Evolutionary conservation across 2,329 filamentous ascomycete species (phyloP), one percentile per base, ranked within the genome.

Genomic region (Xylariaceae sp.): DNA sequence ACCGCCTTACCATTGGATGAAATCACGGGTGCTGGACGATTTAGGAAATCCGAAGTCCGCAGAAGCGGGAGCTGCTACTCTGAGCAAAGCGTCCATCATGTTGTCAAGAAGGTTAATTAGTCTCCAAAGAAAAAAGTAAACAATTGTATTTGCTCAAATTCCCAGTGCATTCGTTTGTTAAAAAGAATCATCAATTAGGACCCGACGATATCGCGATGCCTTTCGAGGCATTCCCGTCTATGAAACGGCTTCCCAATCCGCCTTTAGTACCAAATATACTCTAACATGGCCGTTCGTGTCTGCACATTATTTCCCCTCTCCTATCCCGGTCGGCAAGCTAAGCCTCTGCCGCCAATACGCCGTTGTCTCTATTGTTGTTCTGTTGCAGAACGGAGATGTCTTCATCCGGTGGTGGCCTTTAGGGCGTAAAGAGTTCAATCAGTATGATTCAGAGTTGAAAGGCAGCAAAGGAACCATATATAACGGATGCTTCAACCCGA

Each of bases 371-470:
- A 34, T n/a, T n/a, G 36, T 32, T 21, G 22, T 50, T 30, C 36
- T 44, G 49, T n/a, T 54, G 56, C 43, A 59, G 36, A 43, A 53
- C 51, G 44, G 57, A 52, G 58, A 58, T 53, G 55, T 61, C 37
- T 32, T 58, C 60, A 52, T 61, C 57, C 34, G 56, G 44, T 45
- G 50, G 51, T 55, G 52, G 60, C 60, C 61, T 65, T 62, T 44
- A 43, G 47, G 49, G 41, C 37, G 49, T 30, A 43, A 59, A 58
- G 57, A 55, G n/a, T n/a, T 56, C 56, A 60, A 61, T 60, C 57
- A 61, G 57, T 56, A 61, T 59, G 56, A 59, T 58, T 50, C 45
- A 54, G 16, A 50, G 41, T 32, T 48, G n/a, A n/a, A 54, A 43
- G 58, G 41, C 49, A 39, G 46, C 39, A 57, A 55, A 53, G 47